Conservation (phyloP, 2,329 filamentous ascomycete species). For the Penicillium frequentans region DNA sequence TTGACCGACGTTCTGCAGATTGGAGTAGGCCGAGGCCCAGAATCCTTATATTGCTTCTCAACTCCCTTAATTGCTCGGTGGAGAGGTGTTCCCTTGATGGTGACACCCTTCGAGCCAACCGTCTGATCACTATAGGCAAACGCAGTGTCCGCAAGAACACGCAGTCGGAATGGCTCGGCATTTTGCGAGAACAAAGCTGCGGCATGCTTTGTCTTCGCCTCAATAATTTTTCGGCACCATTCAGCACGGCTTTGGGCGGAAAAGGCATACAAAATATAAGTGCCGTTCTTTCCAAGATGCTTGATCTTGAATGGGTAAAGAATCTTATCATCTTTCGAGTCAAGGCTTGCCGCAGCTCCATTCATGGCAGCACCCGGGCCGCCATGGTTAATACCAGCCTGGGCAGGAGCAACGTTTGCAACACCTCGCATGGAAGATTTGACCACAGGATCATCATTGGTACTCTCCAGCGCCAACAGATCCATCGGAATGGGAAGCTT, state of each 20-base stretch:
- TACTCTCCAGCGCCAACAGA: slow-evolving; percentile 85
- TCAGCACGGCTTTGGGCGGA: slow-evolving; percentile 73
- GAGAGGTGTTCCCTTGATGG: slow-evolving; percentile 86
- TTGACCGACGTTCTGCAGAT: slow-evolving; percentile 87
- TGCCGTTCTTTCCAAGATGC: slow-evolving; percentile 82
- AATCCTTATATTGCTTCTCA: slow-evolving; percentile 67
- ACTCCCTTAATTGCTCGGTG: slow-evolving; percentile 88
- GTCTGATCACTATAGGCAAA: slow-evolving; percentile 58
- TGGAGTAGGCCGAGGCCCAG: slow-evolving; percentile 67
- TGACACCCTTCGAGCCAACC: slow-evolving; percentile 65
- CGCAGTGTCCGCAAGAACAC: slow-evolving; percentile 87
- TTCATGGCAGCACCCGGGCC: slow-evolving; percentile 66
- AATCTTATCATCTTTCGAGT: slow-evolving; percentile 73
- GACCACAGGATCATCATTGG: slow-evolving; percentile 85
- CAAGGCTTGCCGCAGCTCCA: slow-evolving; percentile 49
- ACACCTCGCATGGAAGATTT: slow-evolving; percentile 75
- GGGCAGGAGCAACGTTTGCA: slow-evolving; percentile 56
- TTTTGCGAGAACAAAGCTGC: slow-evolving; percentile 87
- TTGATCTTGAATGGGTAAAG: slow-evolving; percentile 95
- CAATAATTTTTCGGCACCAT: slow-evolving; percentile 91
- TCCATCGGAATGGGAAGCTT: slow-evolving; percentile 97
- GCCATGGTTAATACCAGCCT: slow-evolving; percentile 61
- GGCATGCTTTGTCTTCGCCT: slow-evolving; percentile 92
- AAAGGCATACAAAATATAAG: slow-evolving; percentile 86
- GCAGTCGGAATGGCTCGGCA: slow-evolving; percentile 88